A percentile compares a stretch with the other conserved stretches of the same genome.
phyloP scores from a whole-genome alignment of 1,284 basidiomycete genomes.

The Ceratobasidium sp. region DNA sequence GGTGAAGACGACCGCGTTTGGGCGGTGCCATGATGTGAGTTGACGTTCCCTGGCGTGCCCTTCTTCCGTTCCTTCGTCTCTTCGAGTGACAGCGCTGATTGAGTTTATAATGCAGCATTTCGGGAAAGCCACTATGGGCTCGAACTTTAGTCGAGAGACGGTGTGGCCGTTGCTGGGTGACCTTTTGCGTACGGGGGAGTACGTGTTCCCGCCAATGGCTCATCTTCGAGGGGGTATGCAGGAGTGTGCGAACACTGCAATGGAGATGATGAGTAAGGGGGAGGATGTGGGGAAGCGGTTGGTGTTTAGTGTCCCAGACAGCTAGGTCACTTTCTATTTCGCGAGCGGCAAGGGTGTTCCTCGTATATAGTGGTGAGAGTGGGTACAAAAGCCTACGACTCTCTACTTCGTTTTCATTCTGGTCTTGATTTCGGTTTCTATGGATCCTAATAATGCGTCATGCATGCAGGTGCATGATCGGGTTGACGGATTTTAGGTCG shows the following conservation, averaged over 20 bases:
- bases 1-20: conserved; percentile 32
- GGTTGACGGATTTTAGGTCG: conserved; percentile 18
- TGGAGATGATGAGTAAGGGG: conserved; percentile 14
- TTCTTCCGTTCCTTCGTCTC: too few species aligned
- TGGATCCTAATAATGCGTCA: conserved; percentile 30
- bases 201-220: conserved; percentile 25
- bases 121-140: conserved; percentile 17
- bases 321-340: background rate
- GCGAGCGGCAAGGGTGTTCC: background rate
- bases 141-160: conserved; percentile 18
- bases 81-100: too few species aligned
- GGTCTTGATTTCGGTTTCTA: background rate
- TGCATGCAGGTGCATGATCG: background rate
- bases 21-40: conserved; percentile 34
- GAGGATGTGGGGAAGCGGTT: conserved; percentile 30
- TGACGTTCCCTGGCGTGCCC: too few species aligned
- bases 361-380: too few species aligned
- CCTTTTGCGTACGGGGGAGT: conserved; percentile 22
- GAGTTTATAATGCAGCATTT: background rate
- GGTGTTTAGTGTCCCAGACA: conserved; percentile 24
- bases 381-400: too few species aligned
- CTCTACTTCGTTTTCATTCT: too few species aligned
- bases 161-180: conserved; percentile 37
- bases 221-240: conserved; percentile 29
- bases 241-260: conserved; percentile 28